Evolutionary conservation across 805 yeast species (phyloP).

Genomic region (Metschnikowia henanensis): DNA sequence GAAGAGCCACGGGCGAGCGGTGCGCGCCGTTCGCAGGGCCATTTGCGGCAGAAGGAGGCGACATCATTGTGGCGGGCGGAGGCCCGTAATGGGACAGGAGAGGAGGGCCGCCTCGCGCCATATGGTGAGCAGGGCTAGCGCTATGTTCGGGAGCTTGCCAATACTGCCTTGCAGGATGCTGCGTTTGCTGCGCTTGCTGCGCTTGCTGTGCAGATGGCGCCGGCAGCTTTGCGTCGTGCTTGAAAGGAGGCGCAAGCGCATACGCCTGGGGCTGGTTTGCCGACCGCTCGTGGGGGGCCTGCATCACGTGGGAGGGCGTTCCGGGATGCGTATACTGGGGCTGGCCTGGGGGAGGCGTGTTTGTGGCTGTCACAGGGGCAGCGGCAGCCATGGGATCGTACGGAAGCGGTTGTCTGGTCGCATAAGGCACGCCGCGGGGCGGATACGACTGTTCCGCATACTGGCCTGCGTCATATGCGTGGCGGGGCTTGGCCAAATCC

Average conservation of each 20-base stretch:
- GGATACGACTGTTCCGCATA: conserved; percentile 1
- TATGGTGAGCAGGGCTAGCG: conserved; percentile 24
- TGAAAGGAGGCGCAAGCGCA: conserved; percentile 12
- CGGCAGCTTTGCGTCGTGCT: conserved; percentile 20
- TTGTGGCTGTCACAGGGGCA: background rate
- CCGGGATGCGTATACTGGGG: conserved; percentile 9
- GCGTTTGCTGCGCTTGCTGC: conserved; percentile 25
- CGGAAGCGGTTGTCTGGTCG: conserved; percentile 1
- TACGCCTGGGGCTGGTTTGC: conserved; percentile 9
- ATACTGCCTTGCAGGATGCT: conserved; percentile 28
- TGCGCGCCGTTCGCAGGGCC: conserved; percentile 15
- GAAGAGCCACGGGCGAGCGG: conserved; percentile 16
- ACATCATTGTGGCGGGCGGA: conserved; percentile 16
- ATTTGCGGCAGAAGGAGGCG: conserved; percentile 15
- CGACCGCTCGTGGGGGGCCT: conserved; percentile 2
- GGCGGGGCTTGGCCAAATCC: conserved; percentile 7
- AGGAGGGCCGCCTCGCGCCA: conserved; percentile 16
- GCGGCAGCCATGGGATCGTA: conserved; percentile 3
- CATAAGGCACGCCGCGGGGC: conserved; percentile 1
- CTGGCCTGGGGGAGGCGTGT: conserved; percentile 10
- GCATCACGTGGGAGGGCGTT: conserved; percentile 2
- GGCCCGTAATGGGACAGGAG: conserved; percentile 16
- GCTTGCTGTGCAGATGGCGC: conserved; percentile 21
- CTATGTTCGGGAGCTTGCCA: conserved; percentile 22
- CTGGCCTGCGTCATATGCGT: conserved; percentile 1